A percentile compares a stretch with the other conserved stretches of the same genome.
Evolutionary conservation across 441 rosid species (phyloP).

Genomic region (Gossypium aridum): DNA sequence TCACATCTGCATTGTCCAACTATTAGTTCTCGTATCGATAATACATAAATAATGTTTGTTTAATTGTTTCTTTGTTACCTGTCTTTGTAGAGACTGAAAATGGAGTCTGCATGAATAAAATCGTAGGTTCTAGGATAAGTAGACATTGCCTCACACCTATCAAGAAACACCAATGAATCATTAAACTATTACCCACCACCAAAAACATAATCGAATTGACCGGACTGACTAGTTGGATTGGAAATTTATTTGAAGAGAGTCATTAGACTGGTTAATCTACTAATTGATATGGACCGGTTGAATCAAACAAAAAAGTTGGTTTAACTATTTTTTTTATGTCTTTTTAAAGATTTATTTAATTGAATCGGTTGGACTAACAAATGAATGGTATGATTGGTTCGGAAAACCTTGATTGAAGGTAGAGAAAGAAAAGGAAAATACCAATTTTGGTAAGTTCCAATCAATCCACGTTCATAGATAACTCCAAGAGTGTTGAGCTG

Average conservation of each 20-base stretch:
- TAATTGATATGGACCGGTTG: too few species aligned
- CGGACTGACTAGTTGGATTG: too few species aligned
- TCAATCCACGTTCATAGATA: constrained; percentile 60
- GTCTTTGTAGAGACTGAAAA: constrained; percentile 34
- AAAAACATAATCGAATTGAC: neutral
- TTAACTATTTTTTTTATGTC: too few species aligned
- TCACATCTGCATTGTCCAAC: constrained; percentile 27
- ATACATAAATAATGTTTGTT: neutral
- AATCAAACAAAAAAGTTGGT: too few species aligned
- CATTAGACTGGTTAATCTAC: too few species aligned
- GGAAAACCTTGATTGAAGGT: neutral
- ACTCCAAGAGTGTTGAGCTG: constrained; percentile 47
- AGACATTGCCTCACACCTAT: constrained; percentile 72
- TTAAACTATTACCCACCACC: neutral
- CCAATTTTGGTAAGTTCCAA: constrained; percentile 72
- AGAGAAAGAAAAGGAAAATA: constrained; percentile 6
- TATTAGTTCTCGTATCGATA: neutral
- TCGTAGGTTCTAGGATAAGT: constrained; percentile 67
- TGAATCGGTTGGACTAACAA: too few species aligned
- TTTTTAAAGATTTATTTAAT: too few species aligned
- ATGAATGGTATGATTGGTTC: too few species aligned
- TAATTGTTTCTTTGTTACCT: constrained; percentile 16
- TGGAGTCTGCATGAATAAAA: constrained; percentile 45
- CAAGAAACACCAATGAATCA: neutral
- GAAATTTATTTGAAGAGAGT: too few species aligned